phyloP scores from a whole-genome alignment of 2,329 filamentous ascomycete genomes.

The Neofusicoccum laricinum region DNA sequence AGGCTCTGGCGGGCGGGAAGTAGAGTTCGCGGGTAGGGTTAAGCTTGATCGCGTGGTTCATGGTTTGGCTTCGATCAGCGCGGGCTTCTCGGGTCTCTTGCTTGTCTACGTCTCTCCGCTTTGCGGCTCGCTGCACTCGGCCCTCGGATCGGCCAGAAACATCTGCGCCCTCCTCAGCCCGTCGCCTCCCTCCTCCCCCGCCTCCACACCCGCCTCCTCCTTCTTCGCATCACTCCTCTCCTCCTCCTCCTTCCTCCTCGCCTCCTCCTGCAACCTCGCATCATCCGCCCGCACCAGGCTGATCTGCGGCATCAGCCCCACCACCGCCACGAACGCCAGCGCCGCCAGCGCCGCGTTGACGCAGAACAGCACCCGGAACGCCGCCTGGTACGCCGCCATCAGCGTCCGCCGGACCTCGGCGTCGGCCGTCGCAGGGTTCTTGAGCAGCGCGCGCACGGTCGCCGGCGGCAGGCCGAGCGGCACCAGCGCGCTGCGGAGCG shows the following conservation, averaged over 20 bases:
- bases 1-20: not conserved
- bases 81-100: not conserved
- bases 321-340: not conserved
- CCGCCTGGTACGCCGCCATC: not conserved
- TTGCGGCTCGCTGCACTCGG: no score
- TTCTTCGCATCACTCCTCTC: not conserved
- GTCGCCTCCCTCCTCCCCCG: no score
- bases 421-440: not conserved
- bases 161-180: no score
- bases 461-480: not conserved
- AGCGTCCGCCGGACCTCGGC: not conserved
- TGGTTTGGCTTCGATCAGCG: not conserved
- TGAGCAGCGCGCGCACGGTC: not conserved
- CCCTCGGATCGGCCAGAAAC: no score
- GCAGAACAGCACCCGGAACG: slow-evolving; percentile 3
- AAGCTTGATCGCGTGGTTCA: not conserved
- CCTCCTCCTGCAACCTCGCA: slow-evolving; percentile 2
- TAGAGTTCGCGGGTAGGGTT: not conserved
- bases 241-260: not conserved
- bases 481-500: not conserved
- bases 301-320: slow-evolving; percentile 5
- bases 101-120: no score
- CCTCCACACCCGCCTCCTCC: no score
- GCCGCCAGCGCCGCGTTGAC: slow-evolving; percentile 8
- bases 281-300: slow-evolving; percentile 3